These are phyloP conservation scores for Thraustochytrium sp. DNA, from an alignment of 352 stramenopile genomes.

Conservation along the genomic window DNA sequence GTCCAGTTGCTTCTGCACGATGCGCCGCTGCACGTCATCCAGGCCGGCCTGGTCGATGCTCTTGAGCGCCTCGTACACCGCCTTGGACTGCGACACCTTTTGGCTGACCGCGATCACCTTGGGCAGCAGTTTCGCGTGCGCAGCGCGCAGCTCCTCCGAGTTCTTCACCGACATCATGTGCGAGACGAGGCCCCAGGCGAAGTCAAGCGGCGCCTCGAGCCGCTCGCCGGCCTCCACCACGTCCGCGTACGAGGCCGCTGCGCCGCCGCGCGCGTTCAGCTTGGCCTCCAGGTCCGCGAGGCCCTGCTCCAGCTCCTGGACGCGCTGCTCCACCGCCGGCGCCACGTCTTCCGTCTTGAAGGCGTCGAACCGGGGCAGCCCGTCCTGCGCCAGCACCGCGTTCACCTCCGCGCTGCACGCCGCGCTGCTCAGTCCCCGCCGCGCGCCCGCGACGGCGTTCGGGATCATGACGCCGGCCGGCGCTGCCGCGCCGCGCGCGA, in stretches of 20 bases:
- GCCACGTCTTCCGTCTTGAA: conserved; percentile 62
- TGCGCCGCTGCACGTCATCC: conserved; percentile 56
- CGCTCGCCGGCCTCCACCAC: conserved; percentile 84
- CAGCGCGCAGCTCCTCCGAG: conserved; percentile 82
- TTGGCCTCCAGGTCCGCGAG: conserved; percentile 57
- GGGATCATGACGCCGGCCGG: background rate
- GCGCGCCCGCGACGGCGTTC: background rate
- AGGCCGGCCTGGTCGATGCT: conserved; percentile 56
- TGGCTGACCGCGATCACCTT: conserved; percentile 86
- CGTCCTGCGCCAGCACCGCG: conserved; percentile 58
- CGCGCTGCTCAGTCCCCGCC: background rate
- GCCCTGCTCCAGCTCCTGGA: conserved; percentile 58
- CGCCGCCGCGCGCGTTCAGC: conserved; percentile 43
- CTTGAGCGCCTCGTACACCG: conserved; percentile 80
- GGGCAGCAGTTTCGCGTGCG: conserved; percentile 82
- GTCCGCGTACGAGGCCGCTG: conserved; percentile 64
- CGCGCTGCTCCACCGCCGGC: conserved; percentile 57
- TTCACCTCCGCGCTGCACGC: conserved; percentile 46
- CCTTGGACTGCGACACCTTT: conserved; percentile 80
- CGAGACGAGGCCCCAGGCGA: conserved; percentile 86
- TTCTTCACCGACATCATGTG: conserved; percentile 96
- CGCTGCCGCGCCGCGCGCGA: background rate
- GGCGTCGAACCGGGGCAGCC: conserved; percentile 59
- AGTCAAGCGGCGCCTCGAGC: conserved; percentile 79
- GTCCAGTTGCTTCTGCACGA: conserved; percentile 78